phyloP scores from a whole-genome alignment of 139 green algal genomes.

The Micractinium conductrix region DNA sequence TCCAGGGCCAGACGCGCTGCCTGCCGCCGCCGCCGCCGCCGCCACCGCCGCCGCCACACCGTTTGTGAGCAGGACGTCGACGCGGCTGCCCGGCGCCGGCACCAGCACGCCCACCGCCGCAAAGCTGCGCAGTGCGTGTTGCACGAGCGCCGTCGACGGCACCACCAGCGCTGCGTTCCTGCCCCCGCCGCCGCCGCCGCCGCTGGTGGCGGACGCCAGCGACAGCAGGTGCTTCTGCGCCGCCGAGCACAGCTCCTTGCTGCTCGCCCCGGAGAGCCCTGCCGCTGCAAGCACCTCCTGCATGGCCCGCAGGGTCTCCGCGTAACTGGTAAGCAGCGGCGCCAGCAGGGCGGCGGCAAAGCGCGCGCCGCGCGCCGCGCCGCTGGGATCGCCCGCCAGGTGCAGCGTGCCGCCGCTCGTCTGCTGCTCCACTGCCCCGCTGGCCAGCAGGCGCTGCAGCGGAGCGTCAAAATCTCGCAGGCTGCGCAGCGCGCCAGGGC shows the following conservation, averaged over 20 bases:
- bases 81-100: neutral
- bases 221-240: constrained; percentile 11
- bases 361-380: neutral
- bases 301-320: neutral
- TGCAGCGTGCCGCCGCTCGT: neutral
- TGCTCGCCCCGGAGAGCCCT: neutral
- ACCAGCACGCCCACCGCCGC: neutral
- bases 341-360: constrained; percentile 30
- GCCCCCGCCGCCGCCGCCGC: neutral
- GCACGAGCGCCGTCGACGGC: constrained; percentile 4
- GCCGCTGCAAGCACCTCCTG: neutral
- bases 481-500: neutral
- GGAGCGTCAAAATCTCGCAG: neutral
- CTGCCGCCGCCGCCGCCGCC: neutral
- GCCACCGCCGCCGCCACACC: neutral
- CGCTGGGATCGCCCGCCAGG: neutral
- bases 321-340: constrained; percentile 37
- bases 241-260: constrained; percentile 8
- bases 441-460: constrained; percentile 1
- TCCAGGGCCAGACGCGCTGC: too few species aligned
- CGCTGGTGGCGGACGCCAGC: neutral
- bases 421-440: neutral
- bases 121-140: constrained; percentile 8
- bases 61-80: too few species aligned
- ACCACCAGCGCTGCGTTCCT: neutral